phyloP scores from a whole-genome alignment of 805 yeast species.

The Starmerella bombi region DNA sequence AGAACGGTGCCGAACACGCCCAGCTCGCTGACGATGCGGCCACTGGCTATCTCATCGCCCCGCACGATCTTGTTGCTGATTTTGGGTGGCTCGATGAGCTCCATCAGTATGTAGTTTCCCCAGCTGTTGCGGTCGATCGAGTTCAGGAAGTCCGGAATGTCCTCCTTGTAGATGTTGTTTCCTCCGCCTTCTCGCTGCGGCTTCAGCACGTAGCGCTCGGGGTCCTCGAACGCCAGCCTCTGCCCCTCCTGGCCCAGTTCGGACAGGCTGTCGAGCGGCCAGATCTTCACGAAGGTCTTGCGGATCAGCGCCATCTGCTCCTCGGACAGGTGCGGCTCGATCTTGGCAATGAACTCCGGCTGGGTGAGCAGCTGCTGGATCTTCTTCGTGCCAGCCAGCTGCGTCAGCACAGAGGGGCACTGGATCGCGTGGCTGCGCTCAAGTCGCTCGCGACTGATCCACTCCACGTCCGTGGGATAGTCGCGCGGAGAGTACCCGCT shows the following conservation, averaged over 20 bases:
- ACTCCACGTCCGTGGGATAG: constrained; percentile 49
- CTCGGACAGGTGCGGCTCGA: constrained; percentile 30
- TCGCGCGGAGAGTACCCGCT: constrained; percentile 82
- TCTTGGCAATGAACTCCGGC: constrained; percentile 34
- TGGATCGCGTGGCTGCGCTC: constrained; percentile 74
- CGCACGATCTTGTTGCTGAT: constrained; percentile 58
- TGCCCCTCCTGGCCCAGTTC: constrained; percentile 49
- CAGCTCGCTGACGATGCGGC: constrained; percentile 73
- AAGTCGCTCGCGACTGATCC: constrained; percentile 63
- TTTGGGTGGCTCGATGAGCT: constrained; percentile 67
- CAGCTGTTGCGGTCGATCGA: constrained; percentile 54
- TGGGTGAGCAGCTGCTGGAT: constrained; percentile 78
- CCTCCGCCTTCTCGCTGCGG: constrained; percentile 99
- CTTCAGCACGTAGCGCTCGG: constrained; percentile 69
- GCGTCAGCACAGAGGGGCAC: constrained; percentile 82
- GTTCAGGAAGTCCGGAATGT: constrained; percentile 63
- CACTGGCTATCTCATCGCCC: constrained; percentile 47
- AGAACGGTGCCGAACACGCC: constrained; percentile 80
- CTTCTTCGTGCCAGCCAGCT: constrained; percentile 85
- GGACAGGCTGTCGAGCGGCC: constrained; percentile 66
- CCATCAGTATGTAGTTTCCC: constrained; percentile 91
- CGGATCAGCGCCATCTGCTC: constrained; percentile 27
- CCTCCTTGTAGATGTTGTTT: constrained; percentile 75
- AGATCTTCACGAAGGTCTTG: constrained; percentile 67
- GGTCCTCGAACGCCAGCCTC: constrained; percentile 49